Evolutionary conservation across 352 stramenopile genomes (phyloP).

Genomic region (Phytophthora pinifolia): DNA sequence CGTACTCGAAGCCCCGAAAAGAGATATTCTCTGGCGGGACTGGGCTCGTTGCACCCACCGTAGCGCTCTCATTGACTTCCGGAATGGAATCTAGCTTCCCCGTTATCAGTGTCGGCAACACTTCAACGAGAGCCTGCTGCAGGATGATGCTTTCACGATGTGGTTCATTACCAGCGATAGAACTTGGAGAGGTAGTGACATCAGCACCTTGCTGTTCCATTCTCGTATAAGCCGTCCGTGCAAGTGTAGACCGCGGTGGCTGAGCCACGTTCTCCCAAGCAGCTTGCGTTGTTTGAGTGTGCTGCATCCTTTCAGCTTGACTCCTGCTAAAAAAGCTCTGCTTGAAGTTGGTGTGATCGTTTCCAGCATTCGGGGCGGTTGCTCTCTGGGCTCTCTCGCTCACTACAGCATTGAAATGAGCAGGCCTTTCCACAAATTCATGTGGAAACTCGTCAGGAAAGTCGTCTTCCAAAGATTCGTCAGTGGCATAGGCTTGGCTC

Average conservation of each 20-base stretch:
- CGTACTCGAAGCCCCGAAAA: background rate
- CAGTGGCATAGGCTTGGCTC: conserved; percentile 7
- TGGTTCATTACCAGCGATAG: background rate
- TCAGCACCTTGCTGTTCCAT: background rate
- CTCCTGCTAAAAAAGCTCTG: background rate
- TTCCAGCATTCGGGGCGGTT: conserved; percentile 1
- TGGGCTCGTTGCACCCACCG: conserved; percentile 2
- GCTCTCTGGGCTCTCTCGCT: background rate
- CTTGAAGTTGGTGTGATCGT: conserved; percentile 6
- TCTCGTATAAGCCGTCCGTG: background rate
- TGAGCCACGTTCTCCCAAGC: too few relatives aligned
- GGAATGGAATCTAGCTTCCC: conserved; percentile 23
- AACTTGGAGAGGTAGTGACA: background rate
- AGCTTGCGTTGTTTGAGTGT: background rate
- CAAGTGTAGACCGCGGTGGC: background rate
- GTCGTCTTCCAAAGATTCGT: conserved; percentile 13
- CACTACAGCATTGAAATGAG: background rate
- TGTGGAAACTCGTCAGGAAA: conserved; percentile 4
- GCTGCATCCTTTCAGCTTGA: background rate
- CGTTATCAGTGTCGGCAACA: conserved; percentile 10
- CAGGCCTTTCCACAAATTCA: background rate
- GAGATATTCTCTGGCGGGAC: background rate
- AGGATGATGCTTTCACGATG: background rate
- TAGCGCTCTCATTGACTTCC: conserved; percentile 19
- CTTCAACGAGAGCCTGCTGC: background rate